Conservation (phyloP, 768 basidiomycete species). For the Panaeolus cyanescens region DNA sequence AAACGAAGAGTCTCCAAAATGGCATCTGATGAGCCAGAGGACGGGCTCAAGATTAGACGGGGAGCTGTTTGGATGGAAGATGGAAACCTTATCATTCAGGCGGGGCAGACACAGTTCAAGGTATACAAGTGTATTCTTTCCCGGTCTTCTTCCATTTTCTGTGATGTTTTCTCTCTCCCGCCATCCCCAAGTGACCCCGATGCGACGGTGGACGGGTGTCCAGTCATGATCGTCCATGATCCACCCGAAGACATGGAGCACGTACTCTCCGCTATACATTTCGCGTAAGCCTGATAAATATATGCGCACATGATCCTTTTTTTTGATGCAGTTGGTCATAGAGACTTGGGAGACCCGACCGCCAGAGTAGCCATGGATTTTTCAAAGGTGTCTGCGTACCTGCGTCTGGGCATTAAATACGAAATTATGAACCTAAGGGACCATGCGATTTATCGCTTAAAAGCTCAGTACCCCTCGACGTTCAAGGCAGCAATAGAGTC, state of each 20-base stretch:
- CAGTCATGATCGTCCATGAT: neutral
- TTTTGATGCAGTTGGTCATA: neutral
- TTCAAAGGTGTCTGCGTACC: neutral
- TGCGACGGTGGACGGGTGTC: neutral
- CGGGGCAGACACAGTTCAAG: conserved; percentile 18
- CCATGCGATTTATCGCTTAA: neutral
- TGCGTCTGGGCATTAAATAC: conserved; percentile 9
- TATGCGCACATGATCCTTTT: no score
- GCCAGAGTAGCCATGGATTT: neutral
- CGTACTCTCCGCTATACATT: neutral
- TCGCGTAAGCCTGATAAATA: no score
- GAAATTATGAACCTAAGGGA: conserved; percentile 3
- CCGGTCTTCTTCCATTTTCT: conserved; percentile 19
- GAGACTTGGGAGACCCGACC: neutral
- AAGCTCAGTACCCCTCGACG: neutral
- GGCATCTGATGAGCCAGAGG: no score
- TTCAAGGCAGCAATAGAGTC: neutral
- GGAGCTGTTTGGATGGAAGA: conserved; percentile 25
- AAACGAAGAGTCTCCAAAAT: no score
- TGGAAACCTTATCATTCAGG: conserved; percentile 21
- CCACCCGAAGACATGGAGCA: neutral
- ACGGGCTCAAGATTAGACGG: no score
- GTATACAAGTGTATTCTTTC: conserved; percentile 21
- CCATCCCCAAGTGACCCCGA: no score
- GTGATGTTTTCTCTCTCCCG: conserved; percentile 22